A percentile compares a stretch with the other conserved stretches of the same genome.
Evolutionary conservation across 345 rosid genomes (phyloP).

Genomic region (Eucalyptus camaldulensis): DNA sequence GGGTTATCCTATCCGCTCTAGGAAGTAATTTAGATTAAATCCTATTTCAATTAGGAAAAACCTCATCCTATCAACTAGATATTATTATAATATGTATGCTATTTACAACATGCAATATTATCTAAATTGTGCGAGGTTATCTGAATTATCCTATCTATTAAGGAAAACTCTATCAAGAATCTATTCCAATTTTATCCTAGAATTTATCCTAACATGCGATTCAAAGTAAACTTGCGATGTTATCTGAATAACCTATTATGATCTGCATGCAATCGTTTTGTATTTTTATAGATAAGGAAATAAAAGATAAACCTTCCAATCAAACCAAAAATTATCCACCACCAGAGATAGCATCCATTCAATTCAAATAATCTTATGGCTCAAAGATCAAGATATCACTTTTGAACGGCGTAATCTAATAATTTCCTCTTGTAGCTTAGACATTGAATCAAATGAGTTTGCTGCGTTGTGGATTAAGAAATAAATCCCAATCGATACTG

Average conservation of each 20-base stretch:
- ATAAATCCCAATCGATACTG: neutral
- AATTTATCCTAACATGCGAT: too few relatives aligned
- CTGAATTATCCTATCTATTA: neutral
- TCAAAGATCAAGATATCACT: neutral
- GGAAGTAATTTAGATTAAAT: neutral
- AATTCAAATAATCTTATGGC: neutral
- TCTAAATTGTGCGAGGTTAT: neutral
- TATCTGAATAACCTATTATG: neutral
- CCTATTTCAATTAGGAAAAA: neutral
- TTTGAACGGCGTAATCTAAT: too few relatives aligned
- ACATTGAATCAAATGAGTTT: too few relatives aligned
- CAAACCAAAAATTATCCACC: neutral
- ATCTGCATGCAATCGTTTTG: neutral
- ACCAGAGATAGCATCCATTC: neutral
- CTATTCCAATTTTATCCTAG: neutral
- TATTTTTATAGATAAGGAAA: too few relatives aligned
- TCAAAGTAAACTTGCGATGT: neutral
- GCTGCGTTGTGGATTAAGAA: too few relatives aligned
- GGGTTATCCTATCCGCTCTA: neutral
- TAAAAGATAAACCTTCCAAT: neutral
- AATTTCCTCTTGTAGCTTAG: too few relatives aligned
- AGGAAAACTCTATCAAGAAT: neutral
- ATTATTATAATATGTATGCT: neutral
- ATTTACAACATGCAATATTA: neutral
- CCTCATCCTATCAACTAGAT: neutral